Percentiles rank a stretch among this genome's conserved stretches.
These are phyloP conservation scores for Metarhizium robertsii DNA, from an alignment of 2,329 filamentous ascomycete genomes.

Conservation along the genomic window DNA sequence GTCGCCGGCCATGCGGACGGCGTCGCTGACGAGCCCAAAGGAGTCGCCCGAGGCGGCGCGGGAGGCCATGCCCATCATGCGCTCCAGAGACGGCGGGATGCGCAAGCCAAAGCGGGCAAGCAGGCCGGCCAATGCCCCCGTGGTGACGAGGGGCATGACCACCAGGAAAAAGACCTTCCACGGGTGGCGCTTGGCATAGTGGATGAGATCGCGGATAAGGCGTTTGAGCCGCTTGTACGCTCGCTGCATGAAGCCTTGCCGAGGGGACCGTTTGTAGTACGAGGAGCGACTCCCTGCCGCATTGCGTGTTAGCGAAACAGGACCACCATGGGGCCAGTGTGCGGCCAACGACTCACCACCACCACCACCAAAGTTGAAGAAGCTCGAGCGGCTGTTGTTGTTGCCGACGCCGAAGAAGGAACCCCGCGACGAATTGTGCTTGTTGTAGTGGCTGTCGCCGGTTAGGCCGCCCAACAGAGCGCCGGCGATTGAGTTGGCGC, in stretches of 20 bases:
- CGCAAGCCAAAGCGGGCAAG: slow-evolving; percentile 71
- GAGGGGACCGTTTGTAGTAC: slow-evolving; percentile 74
- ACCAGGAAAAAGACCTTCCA: slow-evolving; percentile 81
- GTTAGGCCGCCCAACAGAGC: slow-evolving; percentile 21
- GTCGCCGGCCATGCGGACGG: slow-evolving; percentile 41
- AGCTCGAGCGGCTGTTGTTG: slow-evolving; percentile 30
- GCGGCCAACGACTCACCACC: not conserved
- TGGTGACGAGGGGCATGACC: slow-evolving; percentile 77
- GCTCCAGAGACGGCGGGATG: slow-evolving; percentile 55
- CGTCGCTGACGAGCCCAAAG: slow-evolving; percentile 43
- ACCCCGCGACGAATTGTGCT: slow-evolving; percentile 31
- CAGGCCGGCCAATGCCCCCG: slow-evolving; percentile 70
- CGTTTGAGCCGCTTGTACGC: slow-evolving; percentile 68
- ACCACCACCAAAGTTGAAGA: slow-evolving; percentile 31
- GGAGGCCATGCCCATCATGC: slow-evolving; percentile 45
- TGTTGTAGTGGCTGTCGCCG: slow-evolving; percentile 24
- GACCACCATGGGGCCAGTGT: not conserved
- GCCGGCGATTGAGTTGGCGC: slow-evolving; percentile 22
- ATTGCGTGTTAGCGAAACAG: not conserved
- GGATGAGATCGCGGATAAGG: slow-evolving; percentile 69
- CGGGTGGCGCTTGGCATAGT: slow-evolving; percentile 76
- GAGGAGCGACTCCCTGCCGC: slow-evolving; percentile 38
- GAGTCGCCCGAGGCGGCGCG: slow-evolving; percentile 38
- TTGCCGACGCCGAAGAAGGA: slow-evolving; percentile 40
- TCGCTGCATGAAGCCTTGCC: slow-evolving; percentile 66